Evolutionary conservation across 148 eudicot species (phyloP).

Genomic region (Diospyros lotus): DNA sequence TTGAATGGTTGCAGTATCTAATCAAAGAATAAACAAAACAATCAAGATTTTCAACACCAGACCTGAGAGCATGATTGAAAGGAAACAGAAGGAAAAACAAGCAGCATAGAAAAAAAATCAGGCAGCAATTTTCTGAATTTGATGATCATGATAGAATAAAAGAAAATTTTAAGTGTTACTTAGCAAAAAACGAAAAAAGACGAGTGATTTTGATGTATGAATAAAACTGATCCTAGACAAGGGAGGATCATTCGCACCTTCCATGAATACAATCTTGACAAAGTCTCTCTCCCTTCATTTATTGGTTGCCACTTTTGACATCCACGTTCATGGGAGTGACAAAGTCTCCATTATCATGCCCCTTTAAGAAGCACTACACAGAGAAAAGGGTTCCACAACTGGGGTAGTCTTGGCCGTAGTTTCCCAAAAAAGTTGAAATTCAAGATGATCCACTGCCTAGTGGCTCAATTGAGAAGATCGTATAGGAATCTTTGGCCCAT

Average conservation of each 20-base stretch:
- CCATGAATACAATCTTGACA: constrained; percentile 21
- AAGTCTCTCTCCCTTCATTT: constrained; percentile 20
- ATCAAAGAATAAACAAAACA: background rate
- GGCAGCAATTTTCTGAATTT: constrained; percentile 2
- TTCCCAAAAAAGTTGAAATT: constrained; percentile 3
- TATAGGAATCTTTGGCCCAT: constrained; percentile 6
- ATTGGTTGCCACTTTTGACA: constrained; percentile 22
- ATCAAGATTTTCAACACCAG: too few species aligned
- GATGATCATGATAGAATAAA: background rate
- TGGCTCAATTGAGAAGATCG: constrained; percentile 12
- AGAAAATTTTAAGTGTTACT: background rate
- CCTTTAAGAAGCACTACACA: constrained; percentile 17
- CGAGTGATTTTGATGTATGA: background rate
- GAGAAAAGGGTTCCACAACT: constrained; percentile 20
- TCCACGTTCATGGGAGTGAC: constrained; percentile 39
- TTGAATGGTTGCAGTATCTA: background rate
- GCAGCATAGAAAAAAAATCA: background rate
- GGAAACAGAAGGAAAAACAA: background rate
- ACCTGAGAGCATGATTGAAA: background rate
- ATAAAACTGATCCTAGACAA: constrained; percentile 10
- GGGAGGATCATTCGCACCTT: background rate
- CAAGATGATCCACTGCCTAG: constrained; percentile 7
- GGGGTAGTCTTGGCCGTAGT: constrained; percentile 5
- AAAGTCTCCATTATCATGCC: constrained; percentile 25
- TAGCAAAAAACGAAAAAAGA: too few species aligned